Conservation (phyloP, 2,329 filamentous ascomycete species). For the Alternaria tenuissima region DNA sequence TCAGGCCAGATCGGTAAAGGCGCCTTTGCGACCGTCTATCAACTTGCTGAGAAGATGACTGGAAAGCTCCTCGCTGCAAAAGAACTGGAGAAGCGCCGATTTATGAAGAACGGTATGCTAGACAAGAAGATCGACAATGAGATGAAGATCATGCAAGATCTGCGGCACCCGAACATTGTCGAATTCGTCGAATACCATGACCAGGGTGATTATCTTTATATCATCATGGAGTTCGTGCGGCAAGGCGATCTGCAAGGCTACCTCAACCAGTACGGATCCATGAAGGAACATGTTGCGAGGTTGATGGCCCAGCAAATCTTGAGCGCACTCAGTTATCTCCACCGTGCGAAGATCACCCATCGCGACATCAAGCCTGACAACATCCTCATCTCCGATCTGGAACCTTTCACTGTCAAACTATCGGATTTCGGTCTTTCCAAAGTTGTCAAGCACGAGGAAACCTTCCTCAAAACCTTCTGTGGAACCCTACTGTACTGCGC, state of each 20-base stretch:
- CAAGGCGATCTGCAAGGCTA: constrained; percentile 83
- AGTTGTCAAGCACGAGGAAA: constrained; percentile 87
- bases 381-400: constrained; percentile 78
- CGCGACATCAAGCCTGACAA: constrained; percentile 99
- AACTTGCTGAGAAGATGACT: constrained; percentile 84
- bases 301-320: constrained; percentile 79
- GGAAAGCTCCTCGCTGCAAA: constrained; percentile 89
- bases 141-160: constrained; percentile 90
- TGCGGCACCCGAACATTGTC: constrained; percentile 89
- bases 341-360: constrained; percentile 89
- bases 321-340: constrained; percentile 84
- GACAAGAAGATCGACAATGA: constrained; percentile 96
- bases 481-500: constrained; percentile 96
- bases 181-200: constrained; percentile 90
- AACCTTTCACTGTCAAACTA: constrained; percentile 84
- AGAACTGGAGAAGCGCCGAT: constrained; percentile 89
- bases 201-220: constrained; percentile 81
- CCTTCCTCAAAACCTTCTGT: constrained; percentile 94
- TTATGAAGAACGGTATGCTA: constrained; percentile 89
- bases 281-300: constrained; percentile 75
- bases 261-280: constrained; percentile 66
- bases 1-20: constrained; percentile 82
- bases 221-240: constrained; percentile 94
- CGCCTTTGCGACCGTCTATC: constrained; percentile 93
- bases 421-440: constrained; percentile 98